Base-by-base conservation (phyloP, 768 basidiomycete genomes). In the Trametes coccinea region DNA sequence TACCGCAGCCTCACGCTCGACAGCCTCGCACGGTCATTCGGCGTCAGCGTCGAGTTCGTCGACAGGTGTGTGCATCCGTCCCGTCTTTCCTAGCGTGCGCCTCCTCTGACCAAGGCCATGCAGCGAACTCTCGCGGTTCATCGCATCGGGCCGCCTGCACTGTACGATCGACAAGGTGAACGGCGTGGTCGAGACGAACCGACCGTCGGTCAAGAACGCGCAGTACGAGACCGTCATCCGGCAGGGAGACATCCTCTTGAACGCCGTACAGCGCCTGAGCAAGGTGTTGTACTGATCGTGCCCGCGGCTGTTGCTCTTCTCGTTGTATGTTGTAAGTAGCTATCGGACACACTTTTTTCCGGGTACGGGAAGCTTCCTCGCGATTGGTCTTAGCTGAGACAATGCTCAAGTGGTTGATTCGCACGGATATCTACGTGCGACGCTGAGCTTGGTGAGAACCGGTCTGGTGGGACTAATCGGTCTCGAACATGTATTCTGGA, bases 101-200 rank as follows among this genome's bases (percentile, higher is more conserved):
- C 22, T 22, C 22, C 22, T 22, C 14, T 51, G 22, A 45, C 17
- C 41, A 17, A 3, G 10, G 5, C 10, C 1, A 49, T 45, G 13
- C 67, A 95, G 93, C 67, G 95, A 99, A 70, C 80, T 98, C 39
- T 92, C 93, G 33, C 84, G 88, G 6, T 96, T 98, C 78, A 98
- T 99, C 66, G 89, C 95, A 14, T 84, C 84, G 13, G 90, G 91
- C 27, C 82, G 96, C 10, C 75, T 99, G 52, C 87, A 92, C 69
- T 91, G 89, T 67, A 86, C 87, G 0, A 98, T 98, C 61, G 95
- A 98, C 80, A 92, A 93, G 69, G 96, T 98, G n/a, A 82, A 89
- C 59, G 93, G 94, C 0, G 83, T 98, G 40, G 94, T 98, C 14
- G 92, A 95, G 77, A 98, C 96, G 29, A 95, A 91, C 50, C 81